Percentiles rank a stretch among this genome's conserved stretches.
Conservation (phyloP, 257 asterid genomes). For the Lantana camara region DNA sequence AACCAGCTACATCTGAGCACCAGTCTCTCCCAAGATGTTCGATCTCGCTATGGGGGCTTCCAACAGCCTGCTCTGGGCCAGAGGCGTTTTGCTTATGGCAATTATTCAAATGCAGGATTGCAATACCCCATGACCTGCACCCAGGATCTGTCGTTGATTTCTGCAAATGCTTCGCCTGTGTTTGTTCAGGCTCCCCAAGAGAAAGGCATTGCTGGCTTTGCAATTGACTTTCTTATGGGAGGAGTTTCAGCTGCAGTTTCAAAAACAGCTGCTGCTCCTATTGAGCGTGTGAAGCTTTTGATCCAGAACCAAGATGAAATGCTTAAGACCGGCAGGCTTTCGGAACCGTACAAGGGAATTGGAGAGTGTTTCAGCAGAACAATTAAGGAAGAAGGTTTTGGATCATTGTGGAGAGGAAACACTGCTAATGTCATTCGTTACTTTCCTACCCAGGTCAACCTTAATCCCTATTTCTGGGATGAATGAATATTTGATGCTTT, state of each 20-base stretch:
- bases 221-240: conserved; percentile 90
- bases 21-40: conserved; percentile 52
- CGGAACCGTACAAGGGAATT: conserved; percentile 91
- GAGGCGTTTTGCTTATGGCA: conserved; percentile 63
- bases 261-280: conserved; percentile 92
- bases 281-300: conserved; percentile 92
- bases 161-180: conserved; percentile 82
- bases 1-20: conserved; percentile 74
- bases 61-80: conserved; percentile 52
- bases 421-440: conserved; percentile 93
- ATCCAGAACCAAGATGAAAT: conserved; percentile 94
- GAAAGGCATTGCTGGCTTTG: conserved; percentile 73
- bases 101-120: conserved; percentile 61
- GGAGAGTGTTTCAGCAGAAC: conserved; percentile 87
- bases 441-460: conserved; percentile 88
- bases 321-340: conserved; percentile 80
- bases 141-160: conserved; percentile 58
- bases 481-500: not conserved
- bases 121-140: conserved; percentile 56
- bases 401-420: conserved; percentile 89
- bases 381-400: conserved; percentile 62
- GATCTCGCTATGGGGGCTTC: conserved; percentile 53
- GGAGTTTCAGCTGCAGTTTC: conserved; percentile 98
- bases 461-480: not conserved
- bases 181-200: conserved; percentile 88